Evolutionary conservation across 176 grass and related monocot genomes (phyloP).

Genomic region (Zizania latifolia): DNA sequence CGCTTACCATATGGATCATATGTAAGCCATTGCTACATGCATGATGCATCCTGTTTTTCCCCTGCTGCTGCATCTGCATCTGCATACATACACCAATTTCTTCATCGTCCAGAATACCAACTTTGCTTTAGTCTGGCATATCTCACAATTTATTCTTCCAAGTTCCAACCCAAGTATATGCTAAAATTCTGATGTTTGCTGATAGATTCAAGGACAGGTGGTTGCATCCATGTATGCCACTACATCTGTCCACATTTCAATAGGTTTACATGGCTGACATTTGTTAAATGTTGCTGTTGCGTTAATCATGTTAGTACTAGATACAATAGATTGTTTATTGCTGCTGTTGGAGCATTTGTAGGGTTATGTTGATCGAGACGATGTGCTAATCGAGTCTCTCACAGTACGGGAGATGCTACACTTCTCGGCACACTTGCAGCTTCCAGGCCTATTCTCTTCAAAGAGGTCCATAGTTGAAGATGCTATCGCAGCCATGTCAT

Average conservation of each 20-base stretch:
- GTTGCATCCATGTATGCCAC: background rate
- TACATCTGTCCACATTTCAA: background rate
- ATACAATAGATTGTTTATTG: background rate
- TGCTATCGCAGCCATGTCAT: conserved; percentile 70
- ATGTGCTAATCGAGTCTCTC: conserved; percentile 76
- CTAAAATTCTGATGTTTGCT: too few relatives aligned
- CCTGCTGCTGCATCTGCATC: too few relatives aligned
- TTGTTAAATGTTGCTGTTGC: background rate
- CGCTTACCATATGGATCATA: conserved; percentile 81
- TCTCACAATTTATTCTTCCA: too few relatives aligned
- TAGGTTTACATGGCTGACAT: background rate
- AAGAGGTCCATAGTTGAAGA: conserved; percentile 71
- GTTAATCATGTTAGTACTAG: background rate
- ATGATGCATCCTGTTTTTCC: too few relatives aligned
- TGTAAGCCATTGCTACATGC: conserved; percentile 39
- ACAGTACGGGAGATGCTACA: conserved; percentile 92
- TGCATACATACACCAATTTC: too few relatives aligned
- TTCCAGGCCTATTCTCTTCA: conserved; percentile 62
- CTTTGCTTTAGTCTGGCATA: too few relatives aligned
- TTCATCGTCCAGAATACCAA: too few relatives aligned
- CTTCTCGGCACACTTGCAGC: conserved; percentile 70
- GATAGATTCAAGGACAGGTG: too few relatives aligned
- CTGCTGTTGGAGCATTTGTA: conserved; percentile 23
- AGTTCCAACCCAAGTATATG: too few relatives aligned
- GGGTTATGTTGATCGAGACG: conserved; percentile 79